phyloP scores from a whole-genome alignment of 768 basidiomycete genomes.

The Boletus rubroflammeus region DNA sequence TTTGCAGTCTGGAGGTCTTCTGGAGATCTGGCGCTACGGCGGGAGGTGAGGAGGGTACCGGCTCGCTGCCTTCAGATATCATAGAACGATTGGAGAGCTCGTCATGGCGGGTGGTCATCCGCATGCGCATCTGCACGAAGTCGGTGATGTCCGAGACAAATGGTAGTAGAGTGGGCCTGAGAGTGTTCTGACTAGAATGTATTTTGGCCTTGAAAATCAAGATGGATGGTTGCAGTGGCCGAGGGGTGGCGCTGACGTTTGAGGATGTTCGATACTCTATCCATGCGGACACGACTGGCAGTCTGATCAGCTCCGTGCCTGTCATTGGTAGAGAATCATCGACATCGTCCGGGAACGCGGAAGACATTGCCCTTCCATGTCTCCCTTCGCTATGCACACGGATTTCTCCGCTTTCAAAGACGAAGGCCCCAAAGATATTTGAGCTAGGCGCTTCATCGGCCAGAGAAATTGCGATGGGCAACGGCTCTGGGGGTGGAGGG shows the following conservation, averaged over 20 bases:
- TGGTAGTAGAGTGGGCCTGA: slow-evolving; percentile 78
- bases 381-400: slow-evolving; percentile 58
- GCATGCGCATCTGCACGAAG: slow-evolving; percentile 67
- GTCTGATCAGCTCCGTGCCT: slow-evolving; percentile 59
- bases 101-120: slow-evolving; percentile 40
- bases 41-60: slow-evolving; percentile 19
- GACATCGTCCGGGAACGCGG: slow-evolving; percentile 38
- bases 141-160: slow-evolving; percentile 77
- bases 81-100: slow-evolving; percentile 13
- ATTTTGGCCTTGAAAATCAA: slow-evolving; percentile 85
- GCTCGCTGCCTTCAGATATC: slow-evolving; percentile 3
- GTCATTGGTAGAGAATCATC: slow-evolving; percentile 50
- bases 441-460: slow-evolving; percentile 42
- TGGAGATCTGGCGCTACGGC: slow-evolving; percentile 8
- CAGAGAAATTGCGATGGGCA: slow-evolving; percentile 5
- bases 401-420: slow-evolving; percentile 84
- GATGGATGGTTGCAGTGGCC: slow-evolving; percentile 47
- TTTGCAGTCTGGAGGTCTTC: slow-evolving; percentile 51
- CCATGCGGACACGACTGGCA: slow-evolving; percentile 81
- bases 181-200: slow-evolving; percentile 81
- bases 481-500: slow-evolving; percentile 3
- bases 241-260: slow-evolving; percentile 35
- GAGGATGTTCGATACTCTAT: slow-evolving; percentile 70
- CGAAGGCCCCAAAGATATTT: slow-evolving; percentile 60
- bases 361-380: slow-evolving; percentile 37